Evolutionary conservation across 2,329 filamentous ascomycete genomes (phyloP).

Genomic region (Cladophialophora carrionii): DNA sequence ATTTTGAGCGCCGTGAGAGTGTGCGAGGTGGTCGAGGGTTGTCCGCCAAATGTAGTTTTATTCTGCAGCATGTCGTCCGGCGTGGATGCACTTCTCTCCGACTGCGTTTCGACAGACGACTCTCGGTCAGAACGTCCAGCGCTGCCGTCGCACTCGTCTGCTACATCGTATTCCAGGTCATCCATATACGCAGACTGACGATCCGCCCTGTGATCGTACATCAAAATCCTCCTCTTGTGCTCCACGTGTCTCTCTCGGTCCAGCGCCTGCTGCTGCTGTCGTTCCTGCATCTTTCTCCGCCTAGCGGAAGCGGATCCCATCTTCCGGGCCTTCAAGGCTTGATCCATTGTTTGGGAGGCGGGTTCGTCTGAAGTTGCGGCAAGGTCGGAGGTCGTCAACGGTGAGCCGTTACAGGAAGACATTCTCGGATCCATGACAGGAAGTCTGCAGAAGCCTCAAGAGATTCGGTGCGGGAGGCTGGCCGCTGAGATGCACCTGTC

Average conservation of each 20-base stretch:
- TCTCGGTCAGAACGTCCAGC: conserved; percentile 25
- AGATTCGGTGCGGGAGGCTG: conserved; percentile 10
- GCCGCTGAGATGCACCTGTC: conserved; percentile 22
- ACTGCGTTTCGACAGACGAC: conserved; percentile 30
- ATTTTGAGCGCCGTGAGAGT: conserved; percentile 23
- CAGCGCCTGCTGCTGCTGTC: conserved; percentile 27
- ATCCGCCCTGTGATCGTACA: conserved; percentile 23
- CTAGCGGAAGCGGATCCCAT: conserved; percentile 34
- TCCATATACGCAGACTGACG: conserved; percentile 7
- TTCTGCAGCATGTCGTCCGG: conserved; percentile 24
- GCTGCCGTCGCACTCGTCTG: conserved; percentile 17
- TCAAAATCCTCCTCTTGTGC: conserved; percentile 28
- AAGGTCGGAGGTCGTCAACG: conserved; percentile 12
- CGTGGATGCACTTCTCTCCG: conserved; percentile 29
- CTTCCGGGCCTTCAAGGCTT: conserved; percentile 29
- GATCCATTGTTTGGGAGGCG: conserved; percentile 29
- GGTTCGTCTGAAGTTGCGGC: conserved; percentile 3
- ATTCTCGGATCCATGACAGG: conserved; percentile 17
- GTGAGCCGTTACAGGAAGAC: conserved; percentile 10
- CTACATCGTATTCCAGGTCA: conserved; percentile 1
- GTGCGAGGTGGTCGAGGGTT: background rate
- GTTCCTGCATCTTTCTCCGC: conserved; percentile 32
- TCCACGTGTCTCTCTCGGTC: conserved; percentile 21
- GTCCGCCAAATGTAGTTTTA: conserved; percentile 19
- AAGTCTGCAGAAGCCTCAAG: conserved; percentile 16